Evolutionary conservation across 345 rosid species (phyloP), one percentile per base, ranked within the genome.

Genomic region (Dimocarpus longan): DNA sequence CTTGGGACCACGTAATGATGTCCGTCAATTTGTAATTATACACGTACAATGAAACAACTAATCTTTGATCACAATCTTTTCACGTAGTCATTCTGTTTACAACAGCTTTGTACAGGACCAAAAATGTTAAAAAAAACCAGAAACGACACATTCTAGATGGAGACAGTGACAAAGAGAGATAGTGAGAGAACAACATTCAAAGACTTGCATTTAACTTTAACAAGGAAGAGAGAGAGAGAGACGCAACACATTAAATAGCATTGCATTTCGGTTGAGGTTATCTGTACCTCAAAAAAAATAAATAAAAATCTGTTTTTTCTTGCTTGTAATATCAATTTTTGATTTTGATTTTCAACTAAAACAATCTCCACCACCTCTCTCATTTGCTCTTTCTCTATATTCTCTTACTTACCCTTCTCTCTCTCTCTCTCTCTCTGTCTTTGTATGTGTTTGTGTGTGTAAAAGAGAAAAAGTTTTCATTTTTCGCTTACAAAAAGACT

Each of bases 221-320:
- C 21, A 8, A 0, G 1, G 28, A 26, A 26, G 28, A 26, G 28
- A 26, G 28, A 26, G 24, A 6, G 37, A 21, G 71, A 28, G 18
- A 39, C 60, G 15, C 19, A 28, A 68, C 48, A 70, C 75, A 70
- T 78, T 78, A 78, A 78, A 70, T 78, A 46, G 80, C 80, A 37
- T 5, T 11, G 59, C 48, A 43, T 44, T 56, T 69, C 24, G 3
- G 75, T 44, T 69, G 79, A 16, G 40, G 32, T 1, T 75, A 22
- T 73, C 57, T 10, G 19, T 19, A 48, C 11, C 57, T 21, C 1
- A 22, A 40, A 42, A n/a, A 59, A 19, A 5, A 26, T 26, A 26
- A 26, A 26, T 26, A 26, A 57, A 59, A 16, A 19, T 19, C 60
- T 13, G 8, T 46, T 46, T 46, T 19, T 16, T 54, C 6, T 46